phyloP scores from a whole-genome alignment of 225 moss, liverwort and hornwort species.

The Physcomitrium patens region DNA sequence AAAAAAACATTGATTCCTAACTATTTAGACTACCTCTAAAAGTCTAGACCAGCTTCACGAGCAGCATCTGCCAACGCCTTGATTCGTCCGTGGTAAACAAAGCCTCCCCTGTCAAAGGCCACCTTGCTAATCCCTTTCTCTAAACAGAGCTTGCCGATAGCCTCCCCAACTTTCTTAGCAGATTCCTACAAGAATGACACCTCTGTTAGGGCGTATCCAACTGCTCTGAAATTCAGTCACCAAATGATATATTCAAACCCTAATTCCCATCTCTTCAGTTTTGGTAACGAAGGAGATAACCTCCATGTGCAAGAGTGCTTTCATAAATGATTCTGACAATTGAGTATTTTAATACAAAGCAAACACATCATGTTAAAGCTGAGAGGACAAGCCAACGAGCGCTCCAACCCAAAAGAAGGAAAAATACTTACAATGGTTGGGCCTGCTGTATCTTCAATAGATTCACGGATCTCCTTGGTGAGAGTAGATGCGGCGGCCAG shows the following conservation, averaged over 20 bases:
- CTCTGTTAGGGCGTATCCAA: background rate
- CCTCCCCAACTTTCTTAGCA: slow-evolving; percentile 86
- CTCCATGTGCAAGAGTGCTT: too few relatives aligned
- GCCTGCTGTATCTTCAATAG: slow-evolving; percentile 60
- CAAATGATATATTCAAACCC: background rate
- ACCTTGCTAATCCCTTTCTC: slow-evolving; percentile 93
- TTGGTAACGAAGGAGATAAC: too few relatives aligned
- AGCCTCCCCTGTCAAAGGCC: slow-evolving; percentile 95
- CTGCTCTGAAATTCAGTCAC: too few relatives aligned
- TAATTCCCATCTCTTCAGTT: too few relatives aligned
- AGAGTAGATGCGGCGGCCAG: slow-evolving; percentile 78
- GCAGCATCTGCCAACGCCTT: slow-evolving; percentile 92
- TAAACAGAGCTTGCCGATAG: slow-evolving; percentile 80
- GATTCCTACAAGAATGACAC: slow-evolving; percentile 51
- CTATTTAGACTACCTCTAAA: slow-evolving; percentile 51
- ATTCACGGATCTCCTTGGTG: slow-evolving; percentile 69
- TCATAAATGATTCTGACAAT: too few relatives aligned
- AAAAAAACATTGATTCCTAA: slow-evolving; percentile 6
- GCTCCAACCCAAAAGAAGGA: background rate
- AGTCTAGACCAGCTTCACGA: slow-evolving; percentile 78
- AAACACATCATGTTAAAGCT: too few relatives aligned
- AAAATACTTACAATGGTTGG: slow-evolving; percentile 66
- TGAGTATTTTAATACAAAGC: too few relatives aligned
- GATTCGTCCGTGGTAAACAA: slow-evolving; percentile 91
- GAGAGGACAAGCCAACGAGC: background rate